Percentiles rank a stretch among this genome's conserved stretches.
Conservation (phyloP, 495 filamentous ascomycete genomes). For the Xylaria curta region DNA sequence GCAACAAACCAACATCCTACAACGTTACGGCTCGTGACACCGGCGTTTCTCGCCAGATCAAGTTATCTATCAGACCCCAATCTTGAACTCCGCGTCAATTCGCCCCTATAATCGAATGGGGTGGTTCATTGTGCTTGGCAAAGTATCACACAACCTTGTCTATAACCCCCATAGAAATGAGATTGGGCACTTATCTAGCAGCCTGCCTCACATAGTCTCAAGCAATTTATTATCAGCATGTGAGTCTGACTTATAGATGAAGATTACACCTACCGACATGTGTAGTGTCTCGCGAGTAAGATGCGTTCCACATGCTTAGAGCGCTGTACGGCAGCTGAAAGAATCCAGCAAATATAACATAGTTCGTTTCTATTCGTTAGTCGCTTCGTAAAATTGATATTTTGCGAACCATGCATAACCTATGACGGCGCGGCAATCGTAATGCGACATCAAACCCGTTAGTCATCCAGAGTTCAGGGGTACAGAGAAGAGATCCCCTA, state of each 20-base stretch:
- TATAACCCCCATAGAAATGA: not conserved
- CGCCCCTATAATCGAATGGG: not conserved
- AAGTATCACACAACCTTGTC: conserved; percentile 3
- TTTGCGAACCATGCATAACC: not conserved
- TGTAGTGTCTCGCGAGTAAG: not conserved
- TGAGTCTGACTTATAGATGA: conserved; percentile 12
- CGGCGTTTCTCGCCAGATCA: not conserved
- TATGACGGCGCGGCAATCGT: not conserved
- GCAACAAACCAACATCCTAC: not conserved
- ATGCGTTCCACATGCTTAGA: not conserved
- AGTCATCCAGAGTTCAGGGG: conserved; percentile 3
- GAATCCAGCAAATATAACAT: not conserved
- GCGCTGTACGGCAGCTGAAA: not conserved
- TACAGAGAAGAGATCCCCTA: not conserved
- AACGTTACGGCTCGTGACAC: conserved; percentile 1
- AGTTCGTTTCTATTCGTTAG: not conserved
- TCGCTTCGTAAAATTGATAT: not conserved
- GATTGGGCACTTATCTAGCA: not conserved
- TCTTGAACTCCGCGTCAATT: not conserved
- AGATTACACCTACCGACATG: not conserved
- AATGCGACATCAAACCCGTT: conserved; percentile 4
- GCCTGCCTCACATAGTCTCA: conserved; percentile 1
- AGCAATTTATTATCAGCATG: conserved; percentile 21
- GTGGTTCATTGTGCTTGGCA: conserved; percentile 12
- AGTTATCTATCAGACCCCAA: not conserved